Conservation (phyloP, 805 yeast species). For the Ogataea glucozyma region DNA sequence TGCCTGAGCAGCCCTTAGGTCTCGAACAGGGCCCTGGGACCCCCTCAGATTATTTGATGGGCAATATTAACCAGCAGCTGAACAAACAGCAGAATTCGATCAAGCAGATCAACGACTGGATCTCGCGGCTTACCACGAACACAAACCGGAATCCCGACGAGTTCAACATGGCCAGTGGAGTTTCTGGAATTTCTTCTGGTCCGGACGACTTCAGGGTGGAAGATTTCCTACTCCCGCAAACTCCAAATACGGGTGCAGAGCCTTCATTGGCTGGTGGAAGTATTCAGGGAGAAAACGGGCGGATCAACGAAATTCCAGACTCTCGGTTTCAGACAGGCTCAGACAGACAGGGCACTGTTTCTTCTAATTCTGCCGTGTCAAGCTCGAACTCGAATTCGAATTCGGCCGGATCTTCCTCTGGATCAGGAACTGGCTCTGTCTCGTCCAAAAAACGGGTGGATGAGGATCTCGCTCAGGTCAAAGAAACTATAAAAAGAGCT, state of each 20-base stretch:
- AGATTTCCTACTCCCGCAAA: slow-evolving; percentile 33
- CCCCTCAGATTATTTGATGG: slow-evolving; percentile 30
- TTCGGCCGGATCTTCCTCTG: slow-evolving; percentile 1
- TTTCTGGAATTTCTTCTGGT: slow-evolving; percentile 18
- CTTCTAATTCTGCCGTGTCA: too few relatives aligned
- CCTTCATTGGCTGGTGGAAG: slow-evolving; percentile 12
- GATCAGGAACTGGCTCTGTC: not conserved
- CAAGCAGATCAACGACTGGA: slow-evolving; percentile 59
- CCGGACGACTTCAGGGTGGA: slow-evolving; percentile 38
- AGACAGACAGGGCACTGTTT: not conserved
- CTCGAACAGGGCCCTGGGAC: slow-evolving; percentile 13
- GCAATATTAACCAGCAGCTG: slow-evolving; percentile 48
- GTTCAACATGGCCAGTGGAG: slow-evolving; percentile 6
- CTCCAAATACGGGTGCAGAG: slow-evolving; percentile 27
- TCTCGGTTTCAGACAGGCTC: not conserved
- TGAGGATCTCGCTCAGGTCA: not conserved
- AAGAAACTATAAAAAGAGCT: slow-evolving; percentile 4
- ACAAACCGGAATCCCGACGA: slow-evolving; percentile 18
- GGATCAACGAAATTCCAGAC: slow-evolving; percentile 15
- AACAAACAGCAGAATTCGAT: slow-evolving; percentile 52
- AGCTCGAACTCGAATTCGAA: too few relatives aligned
- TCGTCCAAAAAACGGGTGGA: slow-evolving; percentile 4
- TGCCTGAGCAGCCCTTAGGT: slow-evolving; percentile 13
- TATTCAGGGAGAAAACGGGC: slow-evolving; percentile 7
- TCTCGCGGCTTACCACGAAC: slow-evolving; percentile 36